These are phyloP conservation scores for Gracilaria gracilis DNA, from an alignment of 23 red algal genomes.

Conservation along the genomic window DNA sequence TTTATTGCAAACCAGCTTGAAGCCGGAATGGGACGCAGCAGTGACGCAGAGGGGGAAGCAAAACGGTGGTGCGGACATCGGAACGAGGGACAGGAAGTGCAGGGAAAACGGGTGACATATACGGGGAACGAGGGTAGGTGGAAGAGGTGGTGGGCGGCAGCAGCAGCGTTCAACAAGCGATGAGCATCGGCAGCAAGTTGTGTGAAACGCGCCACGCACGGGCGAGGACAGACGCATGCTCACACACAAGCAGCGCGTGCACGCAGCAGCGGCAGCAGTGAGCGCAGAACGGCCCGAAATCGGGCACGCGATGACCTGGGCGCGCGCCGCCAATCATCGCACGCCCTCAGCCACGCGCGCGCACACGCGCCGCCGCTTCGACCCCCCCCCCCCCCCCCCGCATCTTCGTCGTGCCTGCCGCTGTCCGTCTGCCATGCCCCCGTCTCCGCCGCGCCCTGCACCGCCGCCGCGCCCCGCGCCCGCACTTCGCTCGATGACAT, in stretches of 20 bases:
- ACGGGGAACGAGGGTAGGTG: not conserved
- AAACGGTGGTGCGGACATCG: not conserved
- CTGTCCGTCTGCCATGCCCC: not conserved
- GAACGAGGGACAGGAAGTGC: not conserved
- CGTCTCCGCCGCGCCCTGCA: not conserved
- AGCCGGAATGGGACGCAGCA: not conserved
- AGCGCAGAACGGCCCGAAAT: not conserved
- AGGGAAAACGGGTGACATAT: not conserved
- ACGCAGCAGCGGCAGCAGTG: not conserved
- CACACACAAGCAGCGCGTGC: not conserved
- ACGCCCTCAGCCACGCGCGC: not conserved
- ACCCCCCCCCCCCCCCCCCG: too few relatives aligned
- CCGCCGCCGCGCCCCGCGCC: not conserved
- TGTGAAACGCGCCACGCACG: too few relatives aligned
- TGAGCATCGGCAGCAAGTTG: too few relatives aligned
- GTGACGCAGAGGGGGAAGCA: not conserved
- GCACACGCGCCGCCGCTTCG: not conserved
- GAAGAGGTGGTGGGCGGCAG: not conserved
- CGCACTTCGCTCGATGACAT: not conserved
- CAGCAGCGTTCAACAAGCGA: slow-evolving; percentile 14
- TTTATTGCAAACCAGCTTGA: slow-evolving; percentile 34
- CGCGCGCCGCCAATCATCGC: slow-evolving; percentile 13
- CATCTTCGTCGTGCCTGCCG: not conserved
- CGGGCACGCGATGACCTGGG: slow-evolving; percentile 12
- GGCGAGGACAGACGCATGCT: not conserved